Evolutionary conservation across 129 eudicot species (phyloP).

Genomic region (Mikania micrantha): DNA sequence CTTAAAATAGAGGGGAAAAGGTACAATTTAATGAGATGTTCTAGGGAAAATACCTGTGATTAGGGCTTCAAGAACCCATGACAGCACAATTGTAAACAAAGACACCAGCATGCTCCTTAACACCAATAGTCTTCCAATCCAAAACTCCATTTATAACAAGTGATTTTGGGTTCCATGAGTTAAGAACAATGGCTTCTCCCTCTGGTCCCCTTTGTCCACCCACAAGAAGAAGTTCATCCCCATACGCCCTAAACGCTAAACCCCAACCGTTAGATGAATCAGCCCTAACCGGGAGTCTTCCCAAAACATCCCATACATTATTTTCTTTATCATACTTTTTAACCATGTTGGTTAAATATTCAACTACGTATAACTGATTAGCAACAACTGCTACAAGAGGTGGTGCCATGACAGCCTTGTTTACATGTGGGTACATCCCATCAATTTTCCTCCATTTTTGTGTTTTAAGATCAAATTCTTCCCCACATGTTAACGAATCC

Average conservation of each 20-base stretch:
- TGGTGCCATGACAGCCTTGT: slow-evolving; percentile 59
- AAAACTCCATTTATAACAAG: slow-evolving; percentile 40
- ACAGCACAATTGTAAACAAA: slow-evolving; percentile 49
- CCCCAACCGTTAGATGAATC: slow-evolving; percentile 70
- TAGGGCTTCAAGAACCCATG: slow-evolving; percentile 51
- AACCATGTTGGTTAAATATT: slow-evolving; percentile 41
- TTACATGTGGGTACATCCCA: slow-evolving; percentile 56
- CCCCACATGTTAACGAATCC: slow-evolving; percentile 57
- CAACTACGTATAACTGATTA: slow-evolving; percentile 54
- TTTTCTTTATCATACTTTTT: slow-evolving; percentile 49
- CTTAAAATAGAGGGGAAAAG: background rate
- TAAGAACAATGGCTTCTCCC: slow-evolving; percentile 57
- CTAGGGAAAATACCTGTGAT: slow-evolving; percentile 12
- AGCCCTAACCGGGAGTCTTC: slow-evolving; percentile 57
- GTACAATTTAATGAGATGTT: slow-evolving; percentile 22
- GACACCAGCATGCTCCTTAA: slow-evolving; percentile 59
- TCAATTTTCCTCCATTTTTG: slow-evolving; percentile 47
- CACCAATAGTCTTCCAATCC: slow-evolving; percentile 62
- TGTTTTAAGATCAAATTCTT: slow-evolving; percentile 44
- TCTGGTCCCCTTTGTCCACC: slow-evolving; percentile 71
- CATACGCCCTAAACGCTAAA: slow-evolving; percentile 50
- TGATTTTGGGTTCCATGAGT: slow-evolving; percentile 51
- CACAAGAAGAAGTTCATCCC: slow-evolving; percentile 45
- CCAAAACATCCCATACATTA: slow-evolving; percentile 50
- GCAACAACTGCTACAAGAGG: slow-evolving; percentile 72